Evolutionary conservation across 2,329 filamentous ascomycete genomes (phyloP), one percentile per base, ranked within the genome.

Genomic region (Aspergillus pseudoviridinutans): DNA sequence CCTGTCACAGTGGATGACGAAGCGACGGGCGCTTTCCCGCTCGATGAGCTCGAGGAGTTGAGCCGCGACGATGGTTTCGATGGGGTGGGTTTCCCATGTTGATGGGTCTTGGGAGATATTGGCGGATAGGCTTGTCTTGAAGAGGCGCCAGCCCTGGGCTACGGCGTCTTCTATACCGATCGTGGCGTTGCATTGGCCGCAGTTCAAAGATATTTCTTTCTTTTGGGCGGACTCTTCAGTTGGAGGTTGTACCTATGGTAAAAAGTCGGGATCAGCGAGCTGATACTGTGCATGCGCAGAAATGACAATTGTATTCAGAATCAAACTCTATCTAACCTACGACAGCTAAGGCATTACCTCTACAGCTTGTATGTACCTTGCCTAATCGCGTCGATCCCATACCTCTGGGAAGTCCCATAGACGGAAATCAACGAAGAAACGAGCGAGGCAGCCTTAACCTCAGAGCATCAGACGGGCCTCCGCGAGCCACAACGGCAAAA

Each of bases 1-100:
- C 44, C 67, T 62, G 10, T 67, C 70, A 47, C 62, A 66, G 59
- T 79, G 77, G 9, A 85, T 71, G 29, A 81, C 75, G 60, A 87
- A 85, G 63, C 82, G 81, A 20, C 83, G 78, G 3, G 81, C 74
- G 41, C 82, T 83, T 61, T 80, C 78, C 56, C 79, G 80, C 25
- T 86, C 82, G 44, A 84, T 80, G 4, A 82, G 71, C 53, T 80
- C 79, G 28, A 87, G 74, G 3, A 87, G 72, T 55, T 82, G 81
- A 5, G 82, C 81, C n/a, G 80, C 78, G 28, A 86, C 66, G 17
- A 80, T 70, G 4, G 68, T 66, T 52, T 78, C 75, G 2, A 66
- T 59, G 1, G 73, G 60, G 56, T 73, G 67, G 12, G 53, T 65
- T 58, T 76, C 65, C 68, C 70, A 73, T 12, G 49, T 52, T 3